These are phyloP conservation scores for Tylopilus balloui DNA, from an alignment of 768 basidiomycete species.

Conservation along the genomic window DNA sequence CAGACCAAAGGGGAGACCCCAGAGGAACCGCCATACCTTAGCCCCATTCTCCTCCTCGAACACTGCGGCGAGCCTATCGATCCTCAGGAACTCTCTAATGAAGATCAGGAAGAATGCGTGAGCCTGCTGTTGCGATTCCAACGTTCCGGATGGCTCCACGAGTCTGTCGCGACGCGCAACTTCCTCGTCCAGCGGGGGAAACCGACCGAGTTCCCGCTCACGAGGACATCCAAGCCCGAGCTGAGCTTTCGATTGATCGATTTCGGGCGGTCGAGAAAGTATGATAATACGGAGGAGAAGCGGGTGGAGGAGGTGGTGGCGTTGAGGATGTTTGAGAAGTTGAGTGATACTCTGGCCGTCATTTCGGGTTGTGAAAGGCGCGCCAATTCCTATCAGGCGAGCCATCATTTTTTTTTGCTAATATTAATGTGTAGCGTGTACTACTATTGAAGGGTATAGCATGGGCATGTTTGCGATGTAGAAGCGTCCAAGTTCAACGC, in stretches of 20 bases:
- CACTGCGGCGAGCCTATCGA: constrained; percentile 40
- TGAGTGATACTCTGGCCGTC: too few species aligned
- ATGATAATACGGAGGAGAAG: neutral
- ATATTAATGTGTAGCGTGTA: too few species aligned
- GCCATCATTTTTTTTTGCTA: too few species aligned
- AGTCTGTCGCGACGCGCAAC: constrained; percentile 41
- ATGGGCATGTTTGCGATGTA: too few species aligned
- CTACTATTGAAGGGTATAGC: too few species aligned
- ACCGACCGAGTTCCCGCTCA: constrained; percentile 26
- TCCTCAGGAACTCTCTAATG: constrained; percentile 26
- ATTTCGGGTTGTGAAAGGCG: too few species aligned
- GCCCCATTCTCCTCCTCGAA: constrained; percentile 45
- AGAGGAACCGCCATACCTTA: constrained; percentile 13
- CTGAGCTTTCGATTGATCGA: constrained; percentile 48
- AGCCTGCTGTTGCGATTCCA: constrained; percentile 42
- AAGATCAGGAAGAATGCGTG: constrained; percentile 39
- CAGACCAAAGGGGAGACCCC: neutral
- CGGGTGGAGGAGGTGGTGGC: neutral
- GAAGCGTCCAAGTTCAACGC: too few species aligned
- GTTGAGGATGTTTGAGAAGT: constrained; percentile 2
- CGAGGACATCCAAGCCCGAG: constrained; percentile 3
- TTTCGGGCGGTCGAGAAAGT: constrained; percentile 39
- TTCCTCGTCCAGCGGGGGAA: constrained; percentile 42
- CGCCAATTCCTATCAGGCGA: too few species aligned
- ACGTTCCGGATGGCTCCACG: constrained; percentile 34